phyloP scores from a whole-genome alignment of 306 rosid genomes.

The Abrus precatorius region DNA sequence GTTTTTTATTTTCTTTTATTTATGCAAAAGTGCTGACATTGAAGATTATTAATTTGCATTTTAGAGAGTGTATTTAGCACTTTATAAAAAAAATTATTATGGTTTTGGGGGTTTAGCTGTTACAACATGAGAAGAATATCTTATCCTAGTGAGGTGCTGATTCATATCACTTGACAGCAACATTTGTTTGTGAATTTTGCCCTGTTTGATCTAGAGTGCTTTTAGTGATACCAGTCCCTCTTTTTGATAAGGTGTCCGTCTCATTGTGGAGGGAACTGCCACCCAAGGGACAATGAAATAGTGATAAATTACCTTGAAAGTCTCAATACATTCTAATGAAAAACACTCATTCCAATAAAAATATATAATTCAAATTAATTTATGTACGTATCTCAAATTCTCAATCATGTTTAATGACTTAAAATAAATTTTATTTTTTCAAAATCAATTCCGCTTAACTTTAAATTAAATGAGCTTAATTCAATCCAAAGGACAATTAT shows the following conservation, averaged over 20 bases:
- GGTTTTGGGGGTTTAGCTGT: constrained; percentile 14
- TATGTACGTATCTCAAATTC: too few species aligned
- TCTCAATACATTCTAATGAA: too few species aligned
- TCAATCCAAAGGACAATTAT: neutral
- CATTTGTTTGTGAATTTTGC: constrained; percentile 29
- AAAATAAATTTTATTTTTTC: too few species aligned
- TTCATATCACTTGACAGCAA: neutral
- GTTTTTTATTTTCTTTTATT: neutral
- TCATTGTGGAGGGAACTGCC: neutral
- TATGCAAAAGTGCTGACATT: neutral
- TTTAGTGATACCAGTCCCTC: constrained; percentile 8
- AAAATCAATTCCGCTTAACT: too few species aligned
- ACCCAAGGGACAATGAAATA: neutral
- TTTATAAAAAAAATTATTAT: neutral
- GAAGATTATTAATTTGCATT: neutral
- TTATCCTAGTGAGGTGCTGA: constrained; percentile 21
- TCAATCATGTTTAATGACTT: too few species aligned
- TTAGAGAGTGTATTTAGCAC: neutral
- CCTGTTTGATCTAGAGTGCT: constrained; percentile 22
- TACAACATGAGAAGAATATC: constrained; percentile 5
- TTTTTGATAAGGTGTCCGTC: constrained; percentile 3
- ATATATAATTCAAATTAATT: too few species aligned
- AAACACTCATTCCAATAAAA: too few species aligned
- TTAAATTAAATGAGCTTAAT: too few species aligned
- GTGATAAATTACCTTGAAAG: constrained; percentile 1